These are phyloP conservation scores for Geranium rotundifolium DNA, from an alignment of 345 rosid genomes.

Conservation along the genomic window DNA sequence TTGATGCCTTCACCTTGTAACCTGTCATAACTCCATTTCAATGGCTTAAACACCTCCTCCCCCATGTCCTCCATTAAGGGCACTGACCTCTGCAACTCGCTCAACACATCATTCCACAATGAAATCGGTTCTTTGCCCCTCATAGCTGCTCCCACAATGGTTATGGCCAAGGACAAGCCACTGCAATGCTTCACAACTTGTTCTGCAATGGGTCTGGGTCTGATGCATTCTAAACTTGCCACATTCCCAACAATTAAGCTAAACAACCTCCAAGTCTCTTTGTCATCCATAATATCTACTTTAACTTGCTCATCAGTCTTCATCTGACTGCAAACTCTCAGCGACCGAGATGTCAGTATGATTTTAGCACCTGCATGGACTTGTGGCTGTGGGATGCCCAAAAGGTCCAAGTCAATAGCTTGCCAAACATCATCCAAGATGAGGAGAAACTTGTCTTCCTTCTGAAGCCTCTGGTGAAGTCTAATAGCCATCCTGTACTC, in stretches of 20 bases:
- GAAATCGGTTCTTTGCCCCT: conserved; percentile 14
- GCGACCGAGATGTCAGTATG: conserved; percentile 14
- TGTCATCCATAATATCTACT: conserved; percentile 11
- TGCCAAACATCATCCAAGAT: conserved; percentile 26
- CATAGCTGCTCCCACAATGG: conserved; percentile 30
- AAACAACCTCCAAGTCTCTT: conserved; percentile 22
- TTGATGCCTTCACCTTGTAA: conserved; percentile 12
- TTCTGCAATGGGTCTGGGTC: conserved; percentile 17
- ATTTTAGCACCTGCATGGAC: conserved; percentile 10
- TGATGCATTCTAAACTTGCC: conserved; percentile 11
- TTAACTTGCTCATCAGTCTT: no score
- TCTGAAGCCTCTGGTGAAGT: conserved; percentile 5
- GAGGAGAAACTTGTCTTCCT: conserved; percentile 18
- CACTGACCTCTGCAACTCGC: conserved; percentile 21
- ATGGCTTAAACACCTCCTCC: conserved; percentile 21
- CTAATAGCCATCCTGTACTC: conserved; percentile 13
- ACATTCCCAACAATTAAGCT: conserved; percentile 9
- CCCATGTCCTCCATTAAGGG: conserved; percentile 19
- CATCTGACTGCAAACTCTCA: conserved; percentile 13
- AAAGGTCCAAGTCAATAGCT: conserved; percentile 8
- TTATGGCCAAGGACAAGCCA: conserved; percentile 39
- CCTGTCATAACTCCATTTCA: conserved; percentile 29
- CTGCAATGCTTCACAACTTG: conserved; percentile 24
- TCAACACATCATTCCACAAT: conserved; percentile 30
- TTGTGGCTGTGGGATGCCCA: conserved; percentile 17